Percentiles rank a stretch among this genome's conserved stretches.
Conservation (phyloP, 768 basidiomycete species). For the Candolleomyces eurysporus region DNA sequence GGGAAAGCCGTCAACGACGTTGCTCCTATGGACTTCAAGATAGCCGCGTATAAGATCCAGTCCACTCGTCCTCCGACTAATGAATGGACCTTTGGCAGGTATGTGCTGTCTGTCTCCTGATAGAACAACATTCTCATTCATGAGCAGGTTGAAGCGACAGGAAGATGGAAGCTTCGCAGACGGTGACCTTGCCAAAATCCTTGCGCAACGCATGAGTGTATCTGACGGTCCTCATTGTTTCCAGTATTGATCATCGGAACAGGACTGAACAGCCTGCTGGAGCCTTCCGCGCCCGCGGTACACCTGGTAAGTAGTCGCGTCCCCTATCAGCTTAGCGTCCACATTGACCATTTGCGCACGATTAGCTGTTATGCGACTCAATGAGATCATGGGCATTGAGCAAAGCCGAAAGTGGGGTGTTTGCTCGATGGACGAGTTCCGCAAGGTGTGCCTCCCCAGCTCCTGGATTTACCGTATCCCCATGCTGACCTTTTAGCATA, state of each 20-base stretch:
- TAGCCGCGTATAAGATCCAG: conserved; percentile 37
- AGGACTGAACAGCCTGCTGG: conserved; percentile 73
- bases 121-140: neutral
- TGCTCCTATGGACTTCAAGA: conserved; percentile 50
- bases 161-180: conserved; percentile 63
- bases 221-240: neutral
- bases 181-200: conserved; percentile 61
- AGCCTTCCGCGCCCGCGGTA: conserved; percentile 74
- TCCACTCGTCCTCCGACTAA: conserved; percentile 41
- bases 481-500: conserved; percentile 15
- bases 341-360: neutral
- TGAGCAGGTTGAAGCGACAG: conserved; percentile 58
- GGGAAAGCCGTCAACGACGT: conserved; percentile 48
- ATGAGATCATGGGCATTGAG: conserved; percentile 86
- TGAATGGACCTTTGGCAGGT: conserved; percentile 71
- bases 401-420: conserved; percentile 76
- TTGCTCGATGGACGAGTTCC: conserved; percentile 82
- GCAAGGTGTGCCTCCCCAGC: conserved; percentile 40
- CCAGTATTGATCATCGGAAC: neutral
- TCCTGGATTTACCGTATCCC: neutral
- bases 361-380: conserved; percentile 60
- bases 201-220: conserved; percentile 65
- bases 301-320: conserved; percentile 43
- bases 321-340: neutral
- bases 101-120: conserved; percentile 18